These are phyloP conservation scores for Isabelozyma heimii DNA, from an alignment of 805 yeast genomes.

Conservation along the genomic window DNA sequence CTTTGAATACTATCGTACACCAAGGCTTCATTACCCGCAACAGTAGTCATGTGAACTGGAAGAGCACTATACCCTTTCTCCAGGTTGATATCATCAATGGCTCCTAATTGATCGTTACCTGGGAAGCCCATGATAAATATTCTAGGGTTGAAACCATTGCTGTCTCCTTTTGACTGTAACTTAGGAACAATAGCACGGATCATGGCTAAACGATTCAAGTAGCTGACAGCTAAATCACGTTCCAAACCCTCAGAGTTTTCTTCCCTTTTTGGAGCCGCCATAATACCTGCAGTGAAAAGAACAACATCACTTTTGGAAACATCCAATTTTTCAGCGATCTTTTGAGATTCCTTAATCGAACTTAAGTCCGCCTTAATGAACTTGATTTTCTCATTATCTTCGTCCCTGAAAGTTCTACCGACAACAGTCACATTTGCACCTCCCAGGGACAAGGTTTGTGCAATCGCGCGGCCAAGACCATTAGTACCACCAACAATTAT, in stretches of 20 bases:
- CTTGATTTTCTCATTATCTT: not conserved
- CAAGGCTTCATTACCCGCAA: conserved; percentile 41
- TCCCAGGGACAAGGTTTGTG: not conserved
- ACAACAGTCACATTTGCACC: not conserved
- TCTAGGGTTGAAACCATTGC: conserved; percentile 17
- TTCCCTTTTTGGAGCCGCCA: conserved; percentile 26
- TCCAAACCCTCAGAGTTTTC: conserved; percentile 38
- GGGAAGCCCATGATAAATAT: conserved; percentile 41
- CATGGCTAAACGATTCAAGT: conserved; percentile 31
- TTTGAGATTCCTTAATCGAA: conserved; percentile 18
- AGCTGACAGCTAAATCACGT: conserved; percentile 35
- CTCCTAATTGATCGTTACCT: conserved; percentile 28
- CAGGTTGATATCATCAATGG: conserved; percentile 30
- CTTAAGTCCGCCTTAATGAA: conserved; percentile 27
- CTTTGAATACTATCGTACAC: conserved; percentile 14
- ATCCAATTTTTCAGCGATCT: conserved; percentile 13
- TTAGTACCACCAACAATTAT: not conserved
- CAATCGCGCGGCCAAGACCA: not conserved
- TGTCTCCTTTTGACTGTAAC: conserved; percentile 8
- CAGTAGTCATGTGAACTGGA: conserved; percentile 36
- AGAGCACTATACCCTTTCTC: conserved; percentile 23
- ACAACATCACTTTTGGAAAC: conserved; percentile 17
- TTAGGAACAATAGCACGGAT: conserved; percentile 20
- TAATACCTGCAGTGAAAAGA: conserved; percentile 38
- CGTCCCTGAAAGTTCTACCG: not conserved